phyloP scores from a whole-genome alignment of 805 yeast species.

The Priceomyces castillae region DNA sequence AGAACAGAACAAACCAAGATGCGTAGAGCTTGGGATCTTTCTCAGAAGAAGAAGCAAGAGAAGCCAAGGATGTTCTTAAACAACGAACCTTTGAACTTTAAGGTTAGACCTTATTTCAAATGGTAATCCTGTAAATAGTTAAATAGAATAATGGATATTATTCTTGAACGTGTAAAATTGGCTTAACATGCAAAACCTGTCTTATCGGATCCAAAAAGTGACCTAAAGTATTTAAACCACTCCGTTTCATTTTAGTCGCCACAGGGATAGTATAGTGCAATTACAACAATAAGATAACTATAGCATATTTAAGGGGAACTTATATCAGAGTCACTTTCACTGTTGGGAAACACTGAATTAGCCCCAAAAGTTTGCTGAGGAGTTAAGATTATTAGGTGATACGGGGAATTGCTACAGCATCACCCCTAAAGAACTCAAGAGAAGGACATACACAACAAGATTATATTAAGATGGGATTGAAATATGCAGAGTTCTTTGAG shows the following conservation, averaged over 20 bases:
- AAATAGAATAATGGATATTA: slow-evolving; percentile 1
- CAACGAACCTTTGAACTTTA: slow-evolving; percentile 43
- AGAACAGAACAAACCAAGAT: slow-evolving; percentile 62
- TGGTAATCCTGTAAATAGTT: slow-evolving; percentile 29
- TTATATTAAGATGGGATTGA: slow-evolving; percentile 33
- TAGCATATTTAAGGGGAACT: neutral
- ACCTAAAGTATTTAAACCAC: slow-evolving; percentile 2
- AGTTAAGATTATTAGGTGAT: neutral
- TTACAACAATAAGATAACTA: neutral
- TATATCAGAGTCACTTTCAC: neutral
- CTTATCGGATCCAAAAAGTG: slow-evolving; percentile 6
- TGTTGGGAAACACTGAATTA: neutral
- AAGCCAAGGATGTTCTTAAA: slow-evolving; percentile 54
- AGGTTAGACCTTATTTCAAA: slow-evolving; percentile 39
- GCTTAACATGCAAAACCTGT: slow-evolving; percentile 5
- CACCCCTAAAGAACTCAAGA: slow-evolving; percentile 1
- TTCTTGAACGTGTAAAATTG: neutral
- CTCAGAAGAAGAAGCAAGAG: slow-evolving; percentile 43
- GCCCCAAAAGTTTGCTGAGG: neutral
- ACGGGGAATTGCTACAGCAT: slow-evolving; percentile 1
- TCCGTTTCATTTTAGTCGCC: neutral
- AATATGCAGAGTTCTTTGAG: slow-evolving; percentile 39
- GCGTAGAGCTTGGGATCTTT: slow-evolving; percentile 59
- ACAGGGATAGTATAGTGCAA: neutral
- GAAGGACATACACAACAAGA: neutral